Evolutionary conservation across 2,329 filamentous ascomycete species (phyloP).

Genomic region (Metarhizium guizhouense): DNA sequence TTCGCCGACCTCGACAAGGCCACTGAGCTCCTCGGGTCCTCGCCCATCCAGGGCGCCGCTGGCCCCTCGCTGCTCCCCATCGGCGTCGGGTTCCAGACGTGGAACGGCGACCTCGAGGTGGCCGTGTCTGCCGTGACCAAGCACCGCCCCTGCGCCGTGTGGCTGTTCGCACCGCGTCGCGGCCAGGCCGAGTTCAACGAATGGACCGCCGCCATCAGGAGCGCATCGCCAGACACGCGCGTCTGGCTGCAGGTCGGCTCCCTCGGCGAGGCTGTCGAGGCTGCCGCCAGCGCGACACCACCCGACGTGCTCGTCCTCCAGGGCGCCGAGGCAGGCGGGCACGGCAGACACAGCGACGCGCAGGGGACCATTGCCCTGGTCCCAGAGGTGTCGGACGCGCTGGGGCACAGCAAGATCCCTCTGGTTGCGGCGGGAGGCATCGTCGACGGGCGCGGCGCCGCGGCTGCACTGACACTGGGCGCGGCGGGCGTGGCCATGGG

Average conservation of each 20-base stretch:
- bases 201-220: constrained; percentile 36
- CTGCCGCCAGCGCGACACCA: constrained; percentile 20
- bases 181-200: constrained; percentile 27
- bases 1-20: constrained; percentile 21
- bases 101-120: constrained; percentile 29
- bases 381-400: constrained; percentile 38
- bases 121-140: constrained; percentile 20
- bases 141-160: constrained; percentile 29
- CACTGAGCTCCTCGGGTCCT: constrained; percentile 12
- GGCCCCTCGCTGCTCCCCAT: constrained; percentile 26
- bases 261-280: constrained; percentile 35
- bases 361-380: constrained; percentile 36
- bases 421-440: constrained; percentile 45
- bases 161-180: constrained; percentile 36
- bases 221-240: constrained; percentile 29
- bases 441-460: constrained; percentile 39
- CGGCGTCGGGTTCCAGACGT: constrained; percentile 38
- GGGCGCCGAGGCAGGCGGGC: constrained; percentile 45
- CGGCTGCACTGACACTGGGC: constrained; percentile 40
- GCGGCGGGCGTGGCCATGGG: constrained; percentile 50
- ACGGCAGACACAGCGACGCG: constrained; percentile 36
- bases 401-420: constrained; percentile 26
- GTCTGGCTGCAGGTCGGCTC: constrained; percentile 46
- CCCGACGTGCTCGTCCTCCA: constrained; percentile 45
- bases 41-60: constrained; percentile 5